Evolutionary conservation across 495 filamentous ascomycete species (phyloP).

Genomic region (Neurospora pannonica): DNA sequence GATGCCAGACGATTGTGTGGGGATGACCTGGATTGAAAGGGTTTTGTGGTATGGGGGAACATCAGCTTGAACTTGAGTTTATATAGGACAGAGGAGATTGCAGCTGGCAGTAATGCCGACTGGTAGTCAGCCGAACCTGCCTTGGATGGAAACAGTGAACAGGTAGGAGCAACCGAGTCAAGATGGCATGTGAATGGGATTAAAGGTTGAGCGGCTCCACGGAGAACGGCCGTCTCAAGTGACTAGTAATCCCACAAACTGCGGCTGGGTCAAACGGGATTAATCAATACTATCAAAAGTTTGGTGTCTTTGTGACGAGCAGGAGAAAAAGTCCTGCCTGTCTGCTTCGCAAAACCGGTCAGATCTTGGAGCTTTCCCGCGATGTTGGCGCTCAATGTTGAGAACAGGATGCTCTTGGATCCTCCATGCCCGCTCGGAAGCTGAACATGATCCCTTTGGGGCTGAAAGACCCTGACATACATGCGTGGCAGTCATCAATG

Average conservation of each 20-base stretch:
- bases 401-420: no score
- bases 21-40: no score
- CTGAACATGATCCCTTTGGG: no score
- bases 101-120: neutral
- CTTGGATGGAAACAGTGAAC: no score
- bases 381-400: neutral
- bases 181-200: no score
- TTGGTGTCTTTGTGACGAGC: neutral
- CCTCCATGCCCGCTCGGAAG: no score
- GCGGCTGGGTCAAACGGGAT: neutral
- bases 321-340: neutral
- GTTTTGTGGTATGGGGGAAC: no score
- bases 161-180: no score
- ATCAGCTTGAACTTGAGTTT: neutral
- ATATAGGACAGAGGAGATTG: neutral
- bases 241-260: neutral
- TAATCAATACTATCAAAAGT: neutral
- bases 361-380: neutral
- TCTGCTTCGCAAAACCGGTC: neutral
- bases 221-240: neutral
- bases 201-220: no score
- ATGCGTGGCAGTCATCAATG: no score
- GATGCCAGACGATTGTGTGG: no score
- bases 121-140: neutral
- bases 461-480: no score